Evolutionary conservation across 331 rosid species (phyloP), one percentile per base, ranked within the genome.

Genomic region (Malus hybrid): DNA sequence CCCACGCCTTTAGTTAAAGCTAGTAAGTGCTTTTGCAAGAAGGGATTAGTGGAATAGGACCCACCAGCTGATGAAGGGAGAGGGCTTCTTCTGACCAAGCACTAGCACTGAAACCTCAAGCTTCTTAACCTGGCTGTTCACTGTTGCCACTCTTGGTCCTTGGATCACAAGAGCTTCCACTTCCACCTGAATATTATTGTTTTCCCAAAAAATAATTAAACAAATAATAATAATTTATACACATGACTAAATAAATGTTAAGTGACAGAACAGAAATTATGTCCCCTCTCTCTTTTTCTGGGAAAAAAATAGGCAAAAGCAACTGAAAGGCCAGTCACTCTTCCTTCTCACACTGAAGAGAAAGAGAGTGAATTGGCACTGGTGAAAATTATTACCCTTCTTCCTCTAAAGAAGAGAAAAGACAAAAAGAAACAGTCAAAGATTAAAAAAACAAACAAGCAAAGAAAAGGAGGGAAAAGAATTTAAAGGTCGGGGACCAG

Each of bases 51-150:
- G 15, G 6, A 50, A 42, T 33, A 36, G 75, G 74, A 90, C 82
- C 90, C 71, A 92, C 99, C 97, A 95, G 83, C 83, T 80, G 19
- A 88, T 73, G 65, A 95, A 50, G 61, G 87, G 50, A 81, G 97
- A 86, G 22, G 91, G 72, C 73, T 89, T 95, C 87, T 89, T 95
- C 87, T 90, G 97, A 74, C 96, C 96, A 50, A 95, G 83, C 72
- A 95, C 99, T 16, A 95, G 77, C 80, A 92, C 93, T 42, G 99
- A 87, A 11, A 87, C 93, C 80, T 86, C 99, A 44, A 95, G 87
- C 87, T 95, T 95, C 89, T 95, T 90, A 72, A 95, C 99, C 75
- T 92, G 99, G 88, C 91, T 89, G 76, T 84, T 85, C 13, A 95
- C 91, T 31, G 97, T 90, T 73, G 70, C 86, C 65, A 95, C 80